Base-by-base conservation (phyloP, 805 yeast species). In the Wickerhamiella bombiphila region DNA sequence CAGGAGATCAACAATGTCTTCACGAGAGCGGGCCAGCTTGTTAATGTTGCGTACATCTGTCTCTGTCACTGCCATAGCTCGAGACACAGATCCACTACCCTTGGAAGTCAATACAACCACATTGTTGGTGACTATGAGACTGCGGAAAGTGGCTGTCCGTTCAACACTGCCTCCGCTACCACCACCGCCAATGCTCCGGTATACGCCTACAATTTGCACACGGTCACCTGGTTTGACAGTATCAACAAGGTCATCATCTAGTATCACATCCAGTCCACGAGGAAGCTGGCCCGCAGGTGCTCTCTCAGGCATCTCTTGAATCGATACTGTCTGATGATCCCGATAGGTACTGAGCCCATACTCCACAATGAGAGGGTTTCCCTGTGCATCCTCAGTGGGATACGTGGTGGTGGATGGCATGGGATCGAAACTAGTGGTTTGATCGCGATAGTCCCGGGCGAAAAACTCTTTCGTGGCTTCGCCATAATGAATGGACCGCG, bases 271-370 rank as follows among this genome's bases (percentile, higher is more conserved):
- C 25, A 91, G 70, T 2, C 94, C 76, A 51, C 97, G 69, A 25
- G 98, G 98, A 45, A 91, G 66, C 61, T 88, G 97, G 40, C 98
- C 98, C 0, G 97, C 93, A 13, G 97, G 98, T 1, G 97, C 95
- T 45, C 77, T 68, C 61, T 91, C 97, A 1, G 98, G 97, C 82
- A 91, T 81, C 62, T 91, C 98, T 58, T 91, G 98, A 26, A 91
- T 78, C 0, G 95, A 73, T 26, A 91, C 70, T 29, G 83, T 79
- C 60, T 91, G 98, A 56, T 88, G 95, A 59, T 91, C 98, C 50
- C 88, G 69, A 57, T 82, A 91, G 21, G 93, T 83, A 5, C 86
- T 77, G 53, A 76, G 80, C 1, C 98, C 98, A 53, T 82, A 91
- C 57, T 91, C 97, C 0, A 95, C 86, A 15, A 72, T 68, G 46